Evolutionary conservation across 345 rosid genomes (phyloP), one percentile per base, ranked within the genome.

Genomic region (Limnanthes douglasii): DNA sequence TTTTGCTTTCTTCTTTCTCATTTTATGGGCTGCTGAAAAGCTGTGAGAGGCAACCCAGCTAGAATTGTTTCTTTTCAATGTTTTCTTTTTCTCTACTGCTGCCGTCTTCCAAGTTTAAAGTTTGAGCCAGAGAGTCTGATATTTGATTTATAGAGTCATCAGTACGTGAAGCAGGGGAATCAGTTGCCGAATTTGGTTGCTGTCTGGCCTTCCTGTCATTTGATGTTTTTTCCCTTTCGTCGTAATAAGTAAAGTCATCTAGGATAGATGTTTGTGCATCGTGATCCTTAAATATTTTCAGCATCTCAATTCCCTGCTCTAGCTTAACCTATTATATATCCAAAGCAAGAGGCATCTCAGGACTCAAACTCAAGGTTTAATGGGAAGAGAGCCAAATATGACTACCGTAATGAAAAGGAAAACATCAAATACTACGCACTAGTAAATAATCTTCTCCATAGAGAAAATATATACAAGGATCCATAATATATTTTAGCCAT

Each of bases 191-290:
- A 46, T 55, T 66, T 16, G 61, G 69, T 53, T 72, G 93, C 54
- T 75, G 70, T 56, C 74, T 75, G 40, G 85, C 66, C 65, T 76
- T 85, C 45, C 76, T 60, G 38, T 85, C 93, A 37, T 69, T 77
- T 66, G 76, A 73, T 21, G 67, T 72, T 50, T 68, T 60, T 60
- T 79, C 92, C 20, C 71, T 60, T 22, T 59, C 75, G 35, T 79
- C 54, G 16, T 79, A 79, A 31, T 65, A 75, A 8, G 31, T 43
- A 40, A 79, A 79, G 57, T 79, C 85, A 39, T 79, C 92, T 1
- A 79, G 57, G 17, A 79, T 60, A 14, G 73, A 69, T 39, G 81
- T 64, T 1, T 38, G 58, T 0, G 59, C 56, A 36, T 61, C 73
- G 25, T 74, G 61, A 28, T 69, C 67, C 66, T 72, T 75, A 34